Evolutionary conservation across 208 protist species (phyloP), one percentile per base, ranked within the genome.

Genomic region (Herpetomonas samuelpessoai): DNA sequence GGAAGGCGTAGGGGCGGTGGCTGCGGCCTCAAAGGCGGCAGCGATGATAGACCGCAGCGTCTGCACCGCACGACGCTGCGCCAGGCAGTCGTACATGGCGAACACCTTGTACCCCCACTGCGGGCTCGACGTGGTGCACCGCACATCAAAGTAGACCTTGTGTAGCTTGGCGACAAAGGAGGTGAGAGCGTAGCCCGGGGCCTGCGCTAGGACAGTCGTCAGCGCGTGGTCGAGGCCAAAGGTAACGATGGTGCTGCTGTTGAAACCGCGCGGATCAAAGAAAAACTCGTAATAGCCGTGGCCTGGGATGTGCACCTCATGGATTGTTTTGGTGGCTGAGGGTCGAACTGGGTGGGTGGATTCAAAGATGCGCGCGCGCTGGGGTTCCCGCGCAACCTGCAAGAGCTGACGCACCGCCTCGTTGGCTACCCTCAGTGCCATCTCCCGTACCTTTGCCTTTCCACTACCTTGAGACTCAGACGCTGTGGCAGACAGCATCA

Each of bases 91-190:
- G 67, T 81, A 88, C 29, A 96, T 73, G 29, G 93, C 73, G 26
- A 70, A 51, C 30, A 94, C 48, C 31, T 82, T 83, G 71, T 91
- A 92, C n/a, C 91, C 91, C 88, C 87, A 94, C 68, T 91, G 89
- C 1, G 76, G 62, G 14, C 51, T 69, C 28, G 79, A 67, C 18
- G 74, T 61, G 52, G 82, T 76, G 50, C 76, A 81, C 22, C 83
- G 77, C 2, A 88, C 65, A 54, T 81, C 76, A 31, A 92, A 62
- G 50, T 82, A 91, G 49, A 95, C 81, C 9, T 78, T 70, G 28
- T 75, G 71, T 31, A 88, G 67, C 9, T 49, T 57, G 45, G 89
- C 74, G 22, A 45, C 63, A 50, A 91, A 79, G 30, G 86, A 52
- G 16, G 68, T 50, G 1, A 90, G 49, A n/a, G 76, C 73, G 35